Conservation (phyloP, 305 asterid species). For the Rubia balearica region DNA sequence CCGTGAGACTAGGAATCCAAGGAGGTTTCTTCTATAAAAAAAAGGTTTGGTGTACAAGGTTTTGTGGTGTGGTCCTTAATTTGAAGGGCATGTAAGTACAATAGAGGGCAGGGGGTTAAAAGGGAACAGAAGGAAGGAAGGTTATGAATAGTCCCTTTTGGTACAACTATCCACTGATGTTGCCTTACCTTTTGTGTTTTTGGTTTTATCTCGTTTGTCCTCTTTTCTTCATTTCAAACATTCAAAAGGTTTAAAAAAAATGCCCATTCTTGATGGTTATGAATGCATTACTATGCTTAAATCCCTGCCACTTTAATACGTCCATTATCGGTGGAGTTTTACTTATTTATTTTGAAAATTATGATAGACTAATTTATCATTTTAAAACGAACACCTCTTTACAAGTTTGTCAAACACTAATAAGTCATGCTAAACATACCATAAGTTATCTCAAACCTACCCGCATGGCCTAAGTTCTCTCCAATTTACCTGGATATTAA, state of each 20-base stretch:
- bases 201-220: neutral
- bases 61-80: neutral
- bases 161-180: neutral
- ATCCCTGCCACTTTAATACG: no score
- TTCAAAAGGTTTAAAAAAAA: neutral
- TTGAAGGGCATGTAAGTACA: neutral
- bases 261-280: neutral
- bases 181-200: neutral
- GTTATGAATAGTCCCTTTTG: neutral
- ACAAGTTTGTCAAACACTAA: no score
- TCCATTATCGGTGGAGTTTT: no score
- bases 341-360: no score
- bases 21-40: no score
- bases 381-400: no score
- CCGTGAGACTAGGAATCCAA: neutral
- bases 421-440: no score
- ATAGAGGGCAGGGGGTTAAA: neutral
- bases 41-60: neutral
- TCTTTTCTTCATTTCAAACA: neutral
- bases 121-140: neutral
- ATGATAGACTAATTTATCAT: no score
- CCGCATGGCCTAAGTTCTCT: no score
- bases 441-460: no score
- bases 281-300: no score
- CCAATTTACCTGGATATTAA: no score